These are phyloP conservation scores for Tulasnella sp. DNA, from an alignment of 768 basidiomycete species.

Conservation along the genomic window DNA sequence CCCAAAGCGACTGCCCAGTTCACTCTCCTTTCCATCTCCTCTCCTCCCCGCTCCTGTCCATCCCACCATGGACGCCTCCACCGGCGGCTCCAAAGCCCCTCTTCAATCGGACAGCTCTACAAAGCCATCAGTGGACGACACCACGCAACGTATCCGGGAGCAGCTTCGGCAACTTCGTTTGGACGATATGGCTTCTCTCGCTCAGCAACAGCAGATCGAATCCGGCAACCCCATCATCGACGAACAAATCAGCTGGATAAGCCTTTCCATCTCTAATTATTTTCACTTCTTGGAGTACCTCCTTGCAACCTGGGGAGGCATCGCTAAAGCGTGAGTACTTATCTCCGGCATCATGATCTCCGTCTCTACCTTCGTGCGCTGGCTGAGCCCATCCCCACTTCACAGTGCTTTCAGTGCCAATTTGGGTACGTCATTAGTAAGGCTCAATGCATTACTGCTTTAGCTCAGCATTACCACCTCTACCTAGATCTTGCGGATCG, in stretches of 20 bases:
- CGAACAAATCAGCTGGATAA: neutral
- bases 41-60: neutral
- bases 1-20: neutral
- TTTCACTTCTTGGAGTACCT: conserved; percentile 8
- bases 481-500: neutral
- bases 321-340: neutral
- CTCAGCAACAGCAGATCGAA: neutral
- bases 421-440: neutral
- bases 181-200: conserved; percentile 10
- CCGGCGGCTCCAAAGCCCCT: neutral
- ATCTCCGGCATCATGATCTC: neutral
- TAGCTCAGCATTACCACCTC: neutral
- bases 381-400: neutral
- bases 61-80: neutral
- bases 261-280: neutral
- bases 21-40: neutral
- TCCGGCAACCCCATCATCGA: neutral
- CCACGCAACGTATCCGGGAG: neutral
- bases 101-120: neutral
- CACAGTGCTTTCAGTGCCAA: neutral
- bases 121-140: neutral
- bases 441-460: neutral
- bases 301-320: neutral
- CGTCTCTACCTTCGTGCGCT: neutral
- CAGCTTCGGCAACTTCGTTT: conserved; percentile 16